These are phyloP conservation scores for Fraxinus albicans DNA, from an alignment of 305 asterid species.

Conservation along the genomic window DNA sequence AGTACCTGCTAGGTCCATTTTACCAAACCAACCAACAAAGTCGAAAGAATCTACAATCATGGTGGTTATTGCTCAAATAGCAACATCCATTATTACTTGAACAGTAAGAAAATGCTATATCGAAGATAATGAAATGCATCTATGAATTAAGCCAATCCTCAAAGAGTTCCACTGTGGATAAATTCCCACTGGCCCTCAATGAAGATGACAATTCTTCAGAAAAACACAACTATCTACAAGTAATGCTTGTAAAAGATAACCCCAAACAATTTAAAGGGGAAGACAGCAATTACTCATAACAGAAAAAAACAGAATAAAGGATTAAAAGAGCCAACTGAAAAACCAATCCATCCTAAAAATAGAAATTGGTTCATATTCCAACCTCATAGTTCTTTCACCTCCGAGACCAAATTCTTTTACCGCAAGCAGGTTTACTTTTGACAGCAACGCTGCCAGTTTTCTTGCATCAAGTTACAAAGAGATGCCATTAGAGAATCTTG, in stretches of 20 bases:
- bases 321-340: constrained; percentile 18
- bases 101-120: background rate
- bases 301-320: background rate
- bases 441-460: background rate
- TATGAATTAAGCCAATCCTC: constrained; percentile 16
- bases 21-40: background rate
- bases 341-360: constrained; percentile 28
- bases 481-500: constrained; percentile 14
- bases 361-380: constrained; percentile 16
- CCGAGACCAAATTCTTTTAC: constrained; percentile 11
- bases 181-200: constrained; percentile 15
- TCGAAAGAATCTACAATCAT: constrained; percentile 8
- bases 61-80: background rate
- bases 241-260: constrained; percentile 22
- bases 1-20: background rate
- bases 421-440: background rate
- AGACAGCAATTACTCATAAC: constrained; percentile 27
- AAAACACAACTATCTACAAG: constrained; percentile 26
- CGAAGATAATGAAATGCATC: background rate
- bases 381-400: constrained; percentile 16
- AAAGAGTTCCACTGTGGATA: constrained; percentile 15
- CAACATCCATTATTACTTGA: background rate
- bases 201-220: constrained; percentile 15
- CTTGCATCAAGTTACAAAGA: background rate
- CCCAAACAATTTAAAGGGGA: constrained; percentile 32